Evolutionary conservation across 345 rosid species (phyloP), one percentile per base, ranked within the genome.

Genomic region (Rhizophora mangle): DNA sequence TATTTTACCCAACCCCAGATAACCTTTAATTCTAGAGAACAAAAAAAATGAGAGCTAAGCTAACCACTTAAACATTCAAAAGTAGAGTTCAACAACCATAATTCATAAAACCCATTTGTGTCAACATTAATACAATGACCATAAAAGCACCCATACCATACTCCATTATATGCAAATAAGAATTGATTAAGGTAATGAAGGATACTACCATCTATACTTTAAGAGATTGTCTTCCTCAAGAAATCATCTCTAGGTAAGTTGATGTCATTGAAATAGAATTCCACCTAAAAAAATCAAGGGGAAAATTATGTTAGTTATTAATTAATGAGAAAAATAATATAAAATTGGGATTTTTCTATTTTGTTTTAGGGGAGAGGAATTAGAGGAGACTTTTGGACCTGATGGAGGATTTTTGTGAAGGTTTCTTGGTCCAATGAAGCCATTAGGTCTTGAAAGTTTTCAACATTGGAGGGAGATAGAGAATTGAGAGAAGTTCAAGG

Each of bases 181-280:
- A 15, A 30, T 5, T 31, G 49, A 64, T 31, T 10, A 43, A 59
- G 16, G 47, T 11, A 62, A 9, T 13, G 29, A 47, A 81, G 84
- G 78, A 77, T 80, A 83, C 84, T 29, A 3, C 80, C 82, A 67
- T 78, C 84, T 75, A 64, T 76, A 79, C 75, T 64, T 58, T 76
- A 65, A 27, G 67, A 22, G 43, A 79, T 79, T 46, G 62, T 68
- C 47, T 63, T 70, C 47, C 5, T 63, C 54, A 82, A 80, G 62
- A 81, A 81, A 21, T 36, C 63, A 52, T 82, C 82, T 37, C 72
- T 68, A 21, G 80, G 80, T 34, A 82, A 70, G 54, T 75, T 82
- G 71, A 76, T 78, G 55, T 82, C 82, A 52, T 78, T 82, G 76
- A 82, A 82, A 78, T 79, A 79, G 56, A 82, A 82, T 51, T 79